These are phyloP conservation scores for Vachellia collinsii DNA, from an alignment of 306 rosid genomes.

Conservation along the genomic window DNA sequence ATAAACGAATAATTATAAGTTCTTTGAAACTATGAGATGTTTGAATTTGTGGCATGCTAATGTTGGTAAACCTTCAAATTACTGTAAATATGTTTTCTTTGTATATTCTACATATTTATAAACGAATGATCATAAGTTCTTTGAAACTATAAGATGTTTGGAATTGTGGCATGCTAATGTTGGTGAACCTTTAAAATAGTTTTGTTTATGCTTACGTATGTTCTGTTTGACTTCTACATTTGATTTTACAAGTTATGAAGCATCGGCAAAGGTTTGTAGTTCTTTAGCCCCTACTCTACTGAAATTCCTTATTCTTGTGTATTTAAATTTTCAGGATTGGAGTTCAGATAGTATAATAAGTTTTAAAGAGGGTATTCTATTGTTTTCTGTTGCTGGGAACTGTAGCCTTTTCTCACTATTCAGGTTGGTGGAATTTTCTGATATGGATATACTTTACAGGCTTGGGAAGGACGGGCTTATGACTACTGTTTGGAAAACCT, in stretches of 20 bases:
- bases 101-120: slow-evolving; percentile 20
- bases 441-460: slow-evolving; percentile 52
- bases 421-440: slow-evolving; percentile 31
- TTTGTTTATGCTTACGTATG: slow-evolving; percentile 2
- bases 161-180: slow-evolving; percentile 26
- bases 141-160: not conserved
- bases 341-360: slow-evolving; percentile 19
- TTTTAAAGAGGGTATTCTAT: slow-evolving; percentile 20
- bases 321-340: slow-evolving; percentile 18
- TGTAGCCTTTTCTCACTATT: slow-evolving; percentile 25
- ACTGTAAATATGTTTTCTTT: slow-evolving; percentile 4
- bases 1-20: slow-evolving; percentile 1
- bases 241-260: slow-evolving; percentile 18
- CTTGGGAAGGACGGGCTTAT: slow-evolving; percentile 99
- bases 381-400: slow-evolving; percentile 30
- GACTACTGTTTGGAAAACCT: slow-evolving; percentile 97
- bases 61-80: slow-evolving; percentile 11
- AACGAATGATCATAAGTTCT: not conserved
- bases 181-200: slow-evolving; percentile 10
- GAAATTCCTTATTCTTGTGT: slow-evolving; percentile 18
- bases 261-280: slow-evolving; percentile 6
- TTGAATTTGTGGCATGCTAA: slow-evolving; percentile 21
- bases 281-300: slow-evolving; percentile 16
- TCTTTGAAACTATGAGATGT: not conserved
- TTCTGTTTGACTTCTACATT: not conserved